Conservation (phyloP, 179 eudicot species). For the Spinacia oleracea region DNA sequence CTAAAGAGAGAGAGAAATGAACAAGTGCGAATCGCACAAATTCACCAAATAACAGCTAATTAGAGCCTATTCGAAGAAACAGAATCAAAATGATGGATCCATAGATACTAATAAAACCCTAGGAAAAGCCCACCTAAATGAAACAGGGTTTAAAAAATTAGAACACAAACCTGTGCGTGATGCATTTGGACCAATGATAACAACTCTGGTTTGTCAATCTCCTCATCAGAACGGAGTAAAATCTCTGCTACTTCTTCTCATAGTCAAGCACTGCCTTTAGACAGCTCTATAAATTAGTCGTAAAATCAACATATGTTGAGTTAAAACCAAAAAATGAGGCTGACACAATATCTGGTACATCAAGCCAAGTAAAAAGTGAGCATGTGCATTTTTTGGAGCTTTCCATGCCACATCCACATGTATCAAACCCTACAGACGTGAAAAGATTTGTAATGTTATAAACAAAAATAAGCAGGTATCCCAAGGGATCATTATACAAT, state of each 20-base stretch:
- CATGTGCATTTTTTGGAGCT: conserved; percentile 97
- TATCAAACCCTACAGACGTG: conserved; percentile 62
- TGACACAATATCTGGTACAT: conserved; percentile 95
- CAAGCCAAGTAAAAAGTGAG: conserved; percentile 87
- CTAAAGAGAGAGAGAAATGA: too few relatives aligned
- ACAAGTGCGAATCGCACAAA: too few relatives aligned
- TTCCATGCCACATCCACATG: conserved; percentile 92
- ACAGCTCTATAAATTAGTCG: conserved; percentile 6
- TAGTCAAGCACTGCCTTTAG: conserved; percentile 70
- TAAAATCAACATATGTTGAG: conserved; percentile 19
- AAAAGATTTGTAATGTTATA: background rate
- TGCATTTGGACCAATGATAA: conserved; percentile 90
- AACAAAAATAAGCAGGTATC: background rate
- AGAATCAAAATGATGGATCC: too few relatives aligned
- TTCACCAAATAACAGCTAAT: too few relatives aligned
- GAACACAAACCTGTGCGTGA: conserved; percentile 83
- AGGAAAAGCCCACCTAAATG: too few relatives aligned
- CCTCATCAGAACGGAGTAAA: conserved; percentile 83
- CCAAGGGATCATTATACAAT: background rate
- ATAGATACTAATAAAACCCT: too few relatives aligned
- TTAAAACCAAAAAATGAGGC: conserved; percentile 42
- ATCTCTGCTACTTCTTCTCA: conserved; percentile 91
- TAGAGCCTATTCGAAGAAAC: too few relatives aligned
- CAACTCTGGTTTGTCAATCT: conserved; percentile 83
- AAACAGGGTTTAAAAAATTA: background rate